Conservation (phyloP, 1,139 yeast species). For the Suhomyces terraborum region DNA sequence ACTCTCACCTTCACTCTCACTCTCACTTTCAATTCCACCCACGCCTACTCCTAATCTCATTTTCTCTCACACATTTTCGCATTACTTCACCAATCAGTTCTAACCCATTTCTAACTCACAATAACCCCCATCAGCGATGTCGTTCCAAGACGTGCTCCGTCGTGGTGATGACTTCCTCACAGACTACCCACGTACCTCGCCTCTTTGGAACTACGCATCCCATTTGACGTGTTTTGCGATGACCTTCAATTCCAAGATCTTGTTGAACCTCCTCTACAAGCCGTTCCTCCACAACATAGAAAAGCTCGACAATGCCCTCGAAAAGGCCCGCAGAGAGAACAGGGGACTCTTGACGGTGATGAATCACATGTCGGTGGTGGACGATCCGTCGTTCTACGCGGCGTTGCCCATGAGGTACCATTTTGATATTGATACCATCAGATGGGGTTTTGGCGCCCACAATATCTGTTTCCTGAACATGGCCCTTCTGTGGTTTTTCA, state of each 20-base stretch:
- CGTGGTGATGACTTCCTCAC: slow-evolving; percentile 75
- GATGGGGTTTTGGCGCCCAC: slow-evolving; percentile 96
- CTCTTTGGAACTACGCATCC: slow-evolving; percentile 67
- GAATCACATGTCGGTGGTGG: slow-evolving; percentile 95
- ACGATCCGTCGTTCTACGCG: slow-evolving; percentile 92
- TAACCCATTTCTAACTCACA: too few species aligned
- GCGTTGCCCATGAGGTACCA: slow-evolving; percentile 75
- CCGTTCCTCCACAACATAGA: slow-evolving; percentile 65
- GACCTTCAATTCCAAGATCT: slow-evolving; percentile 64
- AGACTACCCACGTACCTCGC: slow-evolving; percentile 59
- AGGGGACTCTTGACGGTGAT: slow-evolving; percentile 82
- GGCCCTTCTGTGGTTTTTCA: slow-evolving; percentile 63
- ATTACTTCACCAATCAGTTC: neutral
- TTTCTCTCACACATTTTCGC: too few species aligned
- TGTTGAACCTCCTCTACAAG: slow-evolving; percentile 60
- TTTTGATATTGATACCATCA: slow-evolving; percentile 61
- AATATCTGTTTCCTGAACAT: slow-evolving; percentile 78
- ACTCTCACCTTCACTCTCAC: too few species aligned
- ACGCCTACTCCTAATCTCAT: too few species aligned
- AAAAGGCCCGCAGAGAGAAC: slow-evolving; percentile 62
- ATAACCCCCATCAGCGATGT: slow-evolving; percentile 48
- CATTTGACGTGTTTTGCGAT: slow-evolving; percentile 70
- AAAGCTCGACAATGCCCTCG: slow-evolving; percentile 62
- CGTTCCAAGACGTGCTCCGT: slow-evolving; percentile 67
- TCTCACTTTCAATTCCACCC: too few species aligned